Evolutionary conservation across 192 early-diverging fungal species (phyloP), one percentile per base, ranked within the genome.

Genomic region (Paraglomus brasilianum): DNA sequence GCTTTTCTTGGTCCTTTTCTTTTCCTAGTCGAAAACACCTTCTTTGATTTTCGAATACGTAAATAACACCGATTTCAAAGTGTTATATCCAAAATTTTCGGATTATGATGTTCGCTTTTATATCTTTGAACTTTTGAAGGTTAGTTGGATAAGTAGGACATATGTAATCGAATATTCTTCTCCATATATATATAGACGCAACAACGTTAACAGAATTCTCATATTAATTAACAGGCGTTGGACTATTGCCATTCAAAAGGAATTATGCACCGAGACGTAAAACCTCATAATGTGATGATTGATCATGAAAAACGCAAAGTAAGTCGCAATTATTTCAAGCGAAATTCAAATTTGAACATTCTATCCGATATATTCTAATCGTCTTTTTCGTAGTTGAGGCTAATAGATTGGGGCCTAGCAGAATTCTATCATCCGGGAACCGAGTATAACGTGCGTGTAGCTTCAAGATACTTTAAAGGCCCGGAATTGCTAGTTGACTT

Each of bases 221-320:
- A 72, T 71, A 17, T 49, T 61, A 45, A 47, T 8, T 39, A 64
- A 63, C 73, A 90, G 90, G 97, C 97, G 15, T 86, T 99, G 72
- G 96, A 99, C 67, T 99, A 92, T 72, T 96, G 93, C 77, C 97
- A 99, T 67, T 98, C 96, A 40, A 86, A 92, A 53, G 97, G 97
- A 48, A 99, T 99, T 75, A 99, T 99, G 93, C 97, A 99, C 77
- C 89, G 97, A 52, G 97, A 99, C 78, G 96, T 99, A 71, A 99
- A 99, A 78, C 97, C 97, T 21, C 96, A 95, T 81, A 97, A 97
- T 67, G 94, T 99, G 22, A 99, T 99, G 97, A 99, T 99, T 75
- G 97, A 99, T 75, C 95, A 99, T 71, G 91, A 92, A 76, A 91
- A 93, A 75, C 88, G 93, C 67, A 90, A 88, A 74, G 83, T 85